phyloP scores from a whole-genome alignment of 140 eudicot genomes.

The Stevia rebaudiana region DNA sequence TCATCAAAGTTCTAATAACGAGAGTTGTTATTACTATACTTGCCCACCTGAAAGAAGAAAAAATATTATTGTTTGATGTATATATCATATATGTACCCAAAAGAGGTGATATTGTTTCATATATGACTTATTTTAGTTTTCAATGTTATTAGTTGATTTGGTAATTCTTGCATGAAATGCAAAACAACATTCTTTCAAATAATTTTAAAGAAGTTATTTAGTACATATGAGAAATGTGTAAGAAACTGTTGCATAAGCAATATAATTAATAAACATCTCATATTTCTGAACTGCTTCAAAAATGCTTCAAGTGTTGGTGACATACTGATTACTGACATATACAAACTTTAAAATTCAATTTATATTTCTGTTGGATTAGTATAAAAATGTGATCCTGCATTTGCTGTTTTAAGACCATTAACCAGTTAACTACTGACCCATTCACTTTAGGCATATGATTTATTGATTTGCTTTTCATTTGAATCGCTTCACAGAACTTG shows the following conservation, averaged over 20 bases:
- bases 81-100: background rate
- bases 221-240: too few species aligned
- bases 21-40: constrained; percentile 69
- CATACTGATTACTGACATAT: too few species aligned
- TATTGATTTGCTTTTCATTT: background rate
- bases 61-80: background rate
- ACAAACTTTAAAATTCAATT: background rate
- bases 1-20: constrained; percentile 45
- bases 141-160: background rate
- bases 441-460: background rate
- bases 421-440: background rate
- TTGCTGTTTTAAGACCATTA: background rate
- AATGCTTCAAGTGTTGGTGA: background rate
- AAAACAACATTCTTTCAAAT: too few species aligned
- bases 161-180: background rate
- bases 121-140: background rate
- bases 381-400: background rate
- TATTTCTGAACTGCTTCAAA: background rate
- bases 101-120: background rate
- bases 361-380: background rate
- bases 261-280: background rate
- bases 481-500: background rate
- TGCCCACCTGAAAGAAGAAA: constrained; percentile 69
- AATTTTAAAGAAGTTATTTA: too few species aligned
- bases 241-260: too few species aligned